Evolutionary conservation across 2,329 filamentous ascomycete species (phyloP).

Genomic region (Botrytis sinoallii): DNA sequence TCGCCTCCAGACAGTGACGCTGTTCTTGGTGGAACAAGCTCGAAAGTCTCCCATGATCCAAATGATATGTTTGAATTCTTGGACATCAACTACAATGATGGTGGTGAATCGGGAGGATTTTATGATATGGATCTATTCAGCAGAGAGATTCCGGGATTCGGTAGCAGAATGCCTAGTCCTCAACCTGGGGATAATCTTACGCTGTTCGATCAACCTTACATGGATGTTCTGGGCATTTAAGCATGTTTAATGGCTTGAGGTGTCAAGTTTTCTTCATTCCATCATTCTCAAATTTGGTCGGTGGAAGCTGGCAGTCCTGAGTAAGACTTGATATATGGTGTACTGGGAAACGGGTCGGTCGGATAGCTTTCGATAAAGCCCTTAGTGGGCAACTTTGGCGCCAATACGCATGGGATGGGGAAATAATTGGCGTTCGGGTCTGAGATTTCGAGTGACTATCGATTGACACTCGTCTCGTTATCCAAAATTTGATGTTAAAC

Average conservation of each 20-base stretch:
- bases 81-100: slow-evolving; percentile 8
- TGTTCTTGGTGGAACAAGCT: neutral
- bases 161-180: slow-evolving; percentile 7
- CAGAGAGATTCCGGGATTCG: slow-evolving; percentile 6
- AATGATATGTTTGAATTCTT: slow-evolving; percentile 10
- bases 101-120: slow-evolving; percentile 9
- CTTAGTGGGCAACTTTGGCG: neutral
- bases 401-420: neutral
- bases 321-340: neutral
- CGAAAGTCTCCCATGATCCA: neutral
- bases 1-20: slow-evolving; percentile 9
- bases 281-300: neutral
- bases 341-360: neutral
- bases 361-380: neutral
- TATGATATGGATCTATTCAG: slow-evolving; percentile 13
- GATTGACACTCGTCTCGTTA: neutral
- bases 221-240: neutral
- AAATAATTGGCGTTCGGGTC: neutral
- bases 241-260: neutral
- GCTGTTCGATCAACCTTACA: neutral
- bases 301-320: neutral
- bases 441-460: no score
- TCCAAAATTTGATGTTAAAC: neutral
- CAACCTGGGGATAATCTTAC: neutral
- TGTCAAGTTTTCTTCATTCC: neutral